Base-by-base conservation (phyloP, 495 filamentous ascomycete genomes). In the Oleoguttula mirabilis region DNA sequence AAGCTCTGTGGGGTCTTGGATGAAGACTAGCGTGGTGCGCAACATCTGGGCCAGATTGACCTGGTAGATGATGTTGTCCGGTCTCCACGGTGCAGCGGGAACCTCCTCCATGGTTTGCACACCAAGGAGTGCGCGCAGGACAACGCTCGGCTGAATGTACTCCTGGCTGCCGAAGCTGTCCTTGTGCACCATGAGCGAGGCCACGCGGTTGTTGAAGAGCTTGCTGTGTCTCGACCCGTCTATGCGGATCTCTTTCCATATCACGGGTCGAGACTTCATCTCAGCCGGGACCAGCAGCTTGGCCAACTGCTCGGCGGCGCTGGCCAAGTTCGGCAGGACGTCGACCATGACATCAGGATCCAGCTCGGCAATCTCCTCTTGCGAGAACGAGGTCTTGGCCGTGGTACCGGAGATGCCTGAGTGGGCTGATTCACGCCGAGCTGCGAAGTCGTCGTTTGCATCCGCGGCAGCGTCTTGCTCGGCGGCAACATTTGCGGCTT, bases 331-430 rank as follows among this genome's bases (percentile, higher is more conserved):
- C 1, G 51, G 47, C 3, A 57, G 37, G 7, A 27, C 2, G 24
- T 51, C 47, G 22, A 51, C 11, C 21, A 54, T 51, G 1, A 39
- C n/a, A n/a, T 54, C 43, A 0, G 33, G 7, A 25, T 57, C 51
- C 1, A 57, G 35, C 3, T 49, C 47, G 12, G 42, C 45, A 19
- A 61, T 33, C 22, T 64, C 60, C 17, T 58, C 54, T 3, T 55
- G 48, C 12, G 63, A 62, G 39, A 60, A 50, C 17, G 60, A 56
- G 10, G 60, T 65, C 19, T 58, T 55, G 5, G 55, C 63, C 6
- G 66, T 67, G 6, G 63, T 68, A 41, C 60, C 63, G 20, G 66
- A 67, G 32, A 65, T 52, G 36, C 51, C 56, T n/a, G 65, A 68
- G 10, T 51, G 31, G 8, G 42, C 55, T 5, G 64, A 66, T 25